Conservation (phyloP, 345 rosid species). For the Balakata baccata region DNA sequence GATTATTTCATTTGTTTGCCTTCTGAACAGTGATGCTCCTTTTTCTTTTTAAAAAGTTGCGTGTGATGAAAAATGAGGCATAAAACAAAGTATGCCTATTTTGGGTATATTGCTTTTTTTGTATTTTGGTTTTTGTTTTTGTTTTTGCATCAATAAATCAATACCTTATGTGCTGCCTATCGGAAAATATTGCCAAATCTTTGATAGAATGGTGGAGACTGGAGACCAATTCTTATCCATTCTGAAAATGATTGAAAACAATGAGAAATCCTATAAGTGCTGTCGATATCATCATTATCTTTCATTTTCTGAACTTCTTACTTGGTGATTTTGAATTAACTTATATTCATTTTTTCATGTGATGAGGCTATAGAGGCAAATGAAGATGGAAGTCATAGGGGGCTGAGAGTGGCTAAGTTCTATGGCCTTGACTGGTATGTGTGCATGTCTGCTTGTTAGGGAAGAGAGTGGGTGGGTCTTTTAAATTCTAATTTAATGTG, state of each 20-base stretch:
- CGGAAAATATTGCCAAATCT: not conserved
- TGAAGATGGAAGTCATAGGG: constrained; percentile 66
- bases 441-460: not conserved
- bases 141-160: not conserved
- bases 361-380: constrained; percentile 22
- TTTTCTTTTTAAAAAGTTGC: too few relatives aligned
- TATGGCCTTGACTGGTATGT: constrained; percentile 54
- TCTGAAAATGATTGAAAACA: not conserved
- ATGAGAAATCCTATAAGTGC: too few relatives aligned
- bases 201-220: not conserved
- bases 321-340: not conserved
- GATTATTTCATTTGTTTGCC: constrained; percentile 12
- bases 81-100: not conserved
- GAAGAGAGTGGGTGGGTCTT: not conserved
- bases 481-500: not conserved
- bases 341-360: not conserved
- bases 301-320: not conserved
- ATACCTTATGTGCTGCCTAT: not conserved
- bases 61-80: too few relatives aligned
- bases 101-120: not conserved
- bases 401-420: constrained; percentile 49
- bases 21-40: constrained; percentile 1
- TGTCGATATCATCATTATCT: not conserved
- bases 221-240: not conserved
- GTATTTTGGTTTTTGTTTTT: constrained; percentile 3